These are phyloP conservation scores for Aspergillus bridgeri DNA, from an alignment of 495 filamentous ascomycete species.

Conservation along the genomic window DNA sequence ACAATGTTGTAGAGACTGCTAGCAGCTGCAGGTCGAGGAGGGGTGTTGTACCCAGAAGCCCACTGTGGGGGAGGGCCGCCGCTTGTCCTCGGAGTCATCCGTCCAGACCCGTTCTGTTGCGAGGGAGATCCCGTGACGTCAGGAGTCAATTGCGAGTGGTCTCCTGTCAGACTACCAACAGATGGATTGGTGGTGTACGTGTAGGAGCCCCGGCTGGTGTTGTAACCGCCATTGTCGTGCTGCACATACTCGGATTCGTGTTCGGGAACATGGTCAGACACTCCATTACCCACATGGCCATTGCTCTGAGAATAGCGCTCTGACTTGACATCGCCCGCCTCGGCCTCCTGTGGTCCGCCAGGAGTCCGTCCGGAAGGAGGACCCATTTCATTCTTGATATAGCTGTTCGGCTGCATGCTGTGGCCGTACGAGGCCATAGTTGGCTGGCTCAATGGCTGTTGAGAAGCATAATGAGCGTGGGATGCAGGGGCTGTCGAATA, in stretches of 20 bases:
- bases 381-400: constrained; percentile 89
- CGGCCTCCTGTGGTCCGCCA: constrained; percentile 51
- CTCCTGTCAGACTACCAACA: constrained; percentile 62
- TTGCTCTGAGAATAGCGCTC: constrained; percentile 58
- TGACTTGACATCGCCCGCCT: constrained; percentile 66
- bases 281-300: constrained; percentile 50
- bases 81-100: constrained; percentile 80
- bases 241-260: constrained; percentile 82
- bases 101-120: constrained; percentile 81
- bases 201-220: constrained; percentile 66
- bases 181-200: constrained; percentile 66
- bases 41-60: constrained; percentile 72
- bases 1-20: constrained; percentile 90
- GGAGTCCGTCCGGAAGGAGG: constrained; percentile 67
- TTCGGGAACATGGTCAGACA: constrained; percentile 72
- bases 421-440: constrained; percentile 69
- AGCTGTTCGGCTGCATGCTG: constrained; percentile 53
- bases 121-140: constrained; percentile 82
- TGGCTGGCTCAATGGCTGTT: constrained; percentile 58
- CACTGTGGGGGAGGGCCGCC: constrained; percentile 67
- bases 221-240: constrained; percentile 59
- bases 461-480: constrained; percentile 65
- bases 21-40: constrained; percentile 67
- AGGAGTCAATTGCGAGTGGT: constrained; percentile 77
- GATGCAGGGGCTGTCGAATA: constrained; percentile 72